Evolutionary conservation across 805 yeast genomes (phyloP).

Genomic region (Yarrowia sp.): DNA sequence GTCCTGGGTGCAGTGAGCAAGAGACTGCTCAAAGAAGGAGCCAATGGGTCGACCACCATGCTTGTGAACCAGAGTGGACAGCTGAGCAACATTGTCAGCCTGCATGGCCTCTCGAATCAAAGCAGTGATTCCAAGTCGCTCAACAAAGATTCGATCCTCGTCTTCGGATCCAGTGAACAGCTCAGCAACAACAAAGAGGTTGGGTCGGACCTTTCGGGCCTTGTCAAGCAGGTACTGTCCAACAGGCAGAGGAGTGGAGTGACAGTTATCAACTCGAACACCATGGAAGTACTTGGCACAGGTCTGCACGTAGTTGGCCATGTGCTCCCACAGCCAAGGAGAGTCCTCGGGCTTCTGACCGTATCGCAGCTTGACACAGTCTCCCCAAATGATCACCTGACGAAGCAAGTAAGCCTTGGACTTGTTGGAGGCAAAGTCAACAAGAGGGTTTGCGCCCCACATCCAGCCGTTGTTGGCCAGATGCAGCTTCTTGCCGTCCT

Average conservation of each 20-base stretch:
- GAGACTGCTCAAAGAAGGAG: slow-evolving; percentile 74
- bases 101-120: slow-evolving; percentile 97
- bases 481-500: slow-evolving; percentile 53
- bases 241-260: slow-evolving; percentile 93
- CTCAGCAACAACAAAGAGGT: slow-evolving; percentile 91
- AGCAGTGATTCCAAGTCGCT: slow-evolving; percentile 83
- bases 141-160: slow-evolving; percentile 86
- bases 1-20: slow-evolving; percentile 36
- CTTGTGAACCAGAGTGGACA: slow-evolving; percentile 79
- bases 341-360: slow-evolving; percentile 78
- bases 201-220: slow-evolving; percentile 81
- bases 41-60: slow-evolving; percentile 98
- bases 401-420: slow-evolving; percentile 83
- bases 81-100: slow-evolving; percentile 83
- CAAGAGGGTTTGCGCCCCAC: slow-evolving; percentile 93
- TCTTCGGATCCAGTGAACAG: slow-evolving; percentile 89
- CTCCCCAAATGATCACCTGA: slow-evolving; percentile 97
- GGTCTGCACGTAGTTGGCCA: slow-evolving; percentile 69
- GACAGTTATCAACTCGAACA: slow-evolving; percentile 91
- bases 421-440: slow-evolving; percentile 82
- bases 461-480: slow-evolving; percentile 98
- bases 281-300: slow-evolving; percentile 80
- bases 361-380: slow-evolving; percentile 88
- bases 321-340: slow-evolving; percentile 84
- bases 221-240: slow-evolving; percentile 85